Evolutionary conservation across 352 stramenopile species (phyloP).

Genomic region (Paralagenidium karlingii): DNA sequence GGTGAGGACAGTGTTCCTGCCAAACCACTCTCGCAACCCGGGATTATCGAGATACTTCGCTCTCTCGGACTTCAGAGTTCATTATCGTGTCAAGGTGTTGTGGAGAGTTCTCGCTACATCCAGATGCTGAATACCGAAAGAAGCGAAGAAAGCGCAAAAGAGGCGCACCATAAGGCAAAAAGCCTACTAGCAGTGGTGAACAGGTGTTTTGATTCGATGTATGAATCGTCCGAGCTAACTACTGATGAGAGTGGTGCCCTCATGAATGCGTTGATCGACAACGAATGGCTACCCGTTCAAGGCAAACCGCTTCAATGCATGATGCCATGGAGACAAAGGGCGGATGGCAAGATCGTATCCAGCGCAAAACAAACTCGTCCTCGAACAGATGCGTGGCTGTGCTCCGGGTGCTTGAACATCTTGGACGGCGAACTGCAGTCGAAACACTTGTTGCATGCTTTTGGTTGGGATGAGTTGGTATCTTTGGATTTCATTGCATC

Average conservation of each 20-base stretch:
- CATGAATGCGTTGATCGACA: constrained; percentile 14
- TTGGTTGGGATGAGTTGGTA: constrained; percentile 36
- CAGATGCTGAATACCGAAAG: constrained; percentile 27
- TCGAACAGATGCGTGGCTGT: constrained; percentile 55
- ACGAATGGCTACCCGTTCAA: constrained; percentile 28
- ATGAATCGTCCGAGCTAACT: too few relatives aligned
- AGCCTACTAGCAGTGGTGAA: constrained; percentile 63
- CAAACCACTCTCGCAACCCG: constrained; percentile 22
- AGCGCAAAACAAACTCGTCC: constrained; percentile 23
- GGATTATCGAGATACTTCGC: constrained; percentile 37
- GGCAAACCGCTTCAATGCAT: constrained; percentile 8
- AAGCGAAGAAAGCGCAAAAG: constrained; percentile 4
- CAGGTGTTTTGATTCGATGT: constrained; percentile 62
- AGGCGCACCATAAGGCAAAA: constrained; percentile 23
- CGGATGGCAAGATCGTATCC: too few relatives aligned
- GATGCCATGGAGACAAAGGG: constrained; percentile 75
- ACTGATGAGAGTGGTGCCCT: constrained; percentile 11
- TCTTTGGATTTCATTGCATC: constrained; percentile 25
- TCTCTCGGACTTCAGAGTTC: constrained; percentile 37
- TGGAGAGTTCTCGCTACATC: constrained; percentile 54
- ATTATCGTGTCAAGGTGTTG: constrained; percentile 52
- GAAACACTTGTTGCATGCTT: constrained; percentile 29
- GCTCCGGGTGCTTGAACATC: constrained; percentile 35
- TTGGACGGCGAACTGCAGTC: constrained; percentile 39
- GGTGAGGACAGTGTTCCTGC: constrained; percentile 51